These are phyloP conservation scores for Tuber melanosporum DNA, from an alignment of 495 filamentous ascomycete genomes.

Conservation along the genomic window DNA sequence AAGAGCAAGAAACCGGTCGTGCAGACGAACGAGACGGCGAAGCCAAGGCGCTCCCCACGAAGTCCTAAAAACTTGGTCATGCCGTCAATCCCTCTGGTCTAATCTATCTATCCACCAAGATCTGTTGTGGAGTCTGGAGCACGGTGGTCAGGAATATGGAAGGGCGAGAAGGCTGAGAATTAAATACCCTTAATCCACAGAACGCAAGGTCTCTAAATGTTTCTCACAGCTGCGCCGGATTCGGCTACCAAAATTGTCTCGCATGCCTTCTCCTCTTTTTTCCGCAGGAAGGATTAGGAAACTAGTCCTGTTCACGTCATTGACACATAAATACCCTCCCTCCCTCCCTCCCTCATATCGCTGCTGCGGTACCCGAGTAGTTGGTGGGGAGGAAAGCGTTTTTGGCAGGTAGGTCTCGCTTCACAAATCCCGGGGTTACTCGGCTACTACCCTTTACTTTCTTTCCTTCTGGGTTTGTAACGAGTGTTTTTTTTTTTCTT, in stretches of 20 bases:
- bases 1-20: conserved; percentile 71
- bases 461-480: not conserved
- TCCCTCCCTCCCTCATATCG: not conserved
- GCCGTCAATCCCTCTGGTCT: not conserved
- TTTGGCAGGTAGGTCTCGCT: not conserved
- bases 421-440: not conserved
- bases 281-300: not conserved
- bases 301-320: not conserved
- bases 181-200: not conserved
- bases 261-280: not conserved
- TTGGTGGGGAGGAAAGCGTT: not conserved
- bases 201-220: not conserved
- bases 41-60: conserved; percentile 56
- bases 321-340: not conserved
- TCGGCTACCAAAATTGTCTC: not conserved
- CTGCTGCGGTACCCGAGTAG: not conserved
- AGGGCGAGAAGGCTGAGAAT: not conserved
- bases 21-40: conserved; percentile 59
- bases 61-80: conserved; percentile 53
- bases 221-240: not conserved
- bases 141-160: not conserved
- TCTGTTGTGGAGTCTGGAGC: not conserved
- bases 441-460: not conserved
- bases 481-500: not conserved
- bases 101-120: not conserved